Conservation (phyloP, 495 filamentous ascomycete genomes). For the Corynascus novoguineensis region DNA sequence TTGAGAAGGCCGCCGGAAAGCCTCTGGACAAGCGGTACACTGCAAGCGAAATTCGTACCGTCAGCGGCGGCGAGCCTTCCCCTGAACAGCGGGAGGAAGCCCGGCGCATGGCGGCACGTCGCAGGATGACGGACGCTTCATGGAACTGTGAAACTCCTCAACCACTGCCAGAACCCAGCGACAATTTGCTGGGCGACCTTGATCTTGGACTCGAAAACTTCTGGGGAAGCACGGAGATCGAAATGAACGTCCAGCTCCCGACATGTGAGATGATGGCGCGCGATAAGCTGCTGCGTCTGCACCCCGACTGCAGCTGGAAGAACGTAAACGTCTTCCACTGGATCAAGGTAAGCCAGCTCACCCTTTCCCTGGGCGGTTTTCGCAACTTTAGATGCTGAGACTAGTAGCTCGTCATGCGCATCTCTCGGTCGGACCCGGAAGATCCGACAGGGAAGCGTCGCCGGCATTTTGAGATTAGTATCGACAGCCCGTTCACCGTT, state of each 20-base stretch:
- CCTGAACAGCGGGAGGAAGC: constrained; percentile 41
- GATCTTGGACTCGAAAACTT: constrained; percentile 53
- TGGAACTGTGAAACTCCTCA: constrained; percentile 29
- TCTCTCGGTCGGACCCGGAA: constrained; percentile 77
- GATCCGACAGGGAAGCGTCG: constrained; percentile 73
- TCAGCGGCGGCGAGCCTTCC: constrained; percentile 69
- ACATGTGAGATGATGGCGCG: constrained; percentile 86
- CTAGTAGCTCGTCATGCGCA: constrained; percentile 84
- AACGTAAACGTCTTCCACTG: constrained; percentile 97
- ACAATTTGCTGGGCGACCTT: constrained; percentile 81
- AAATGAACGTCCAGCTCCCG: constrained; percentile 91
- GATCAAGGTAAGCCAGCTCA: constrained; percentile 76
- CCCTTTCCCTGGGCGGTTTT: not conserved
- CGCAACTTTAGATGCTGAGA: not conserved
- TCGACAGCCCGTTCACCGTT: constrained; percentile 94
- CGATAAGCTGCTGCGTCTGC: constrained; percentile 65
- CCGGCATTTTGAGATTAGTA: constrained; percentile 96
- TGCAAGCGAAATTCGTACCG: constrained; percentile 71
- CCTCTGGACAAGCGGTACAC: constrained; percentile 70
- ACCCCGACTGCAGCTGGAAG: constrained; percentile 93
- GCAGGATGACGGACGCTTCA: constrained; percentile 37
- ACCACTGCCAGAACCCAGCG: constrained; percentile 43
- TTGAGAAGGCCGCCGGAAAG: constrained; percentile 86
- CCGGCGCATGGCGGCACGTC: constrained; percentile 34
- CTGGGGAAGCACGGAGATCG: constrained; percentile 90